Percentiles rank a stretch among this genome's conserved stretches.
Evolutionary conservation across 2,329 filamentous ascomycete genomes (phyloP).

Genomic region (Penicillium digitatum): DNA sequence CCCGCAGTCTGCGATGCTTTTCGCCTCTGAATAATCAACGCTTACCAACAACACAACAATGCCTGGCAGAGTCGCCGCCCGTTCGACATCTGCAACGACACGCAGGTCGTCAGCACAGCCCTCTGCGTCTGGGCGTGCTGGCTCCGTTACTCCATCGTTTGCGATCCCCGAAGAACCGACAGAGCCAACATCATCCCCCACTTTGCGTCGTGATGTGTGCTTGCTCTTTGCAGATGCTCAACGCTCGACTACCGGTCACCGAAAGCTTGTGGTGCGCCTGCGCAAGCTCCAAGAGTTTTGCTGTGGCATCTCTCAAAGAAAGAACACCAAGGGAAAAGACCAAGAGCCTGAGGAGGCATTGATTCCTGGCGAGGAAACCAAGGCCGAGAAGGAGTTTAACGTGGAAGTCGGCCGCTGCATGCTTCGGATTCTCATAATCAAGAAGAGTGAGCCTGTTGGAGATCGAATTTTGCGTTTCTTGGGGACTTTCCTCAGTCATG

Average conservation of each 20-base stretch:
- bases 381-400: constrained; percentile 84
- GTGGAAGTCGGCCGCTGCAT: constrained; percentile 79
- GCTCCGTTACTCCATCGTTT: constrained; percentile 37
- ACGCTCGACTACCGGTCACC: constrained; percentile 80
- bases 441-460: constrained; percentile 85
- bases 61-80: constrained; percentile 41
- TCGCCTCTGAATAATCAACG: constrained; percentile 16
- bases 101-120: constrained; percentile 55
- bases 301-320: constrained; percentile 52
- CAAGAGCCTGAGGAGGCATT: constrained; percentile 48
- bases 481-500: constrained; percentile 76
- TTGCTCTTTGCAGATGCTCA: constrained; percentile 76
- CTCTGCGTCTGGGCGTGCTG: constrained; percentile 83
- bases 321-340: constrained; percentile 45
- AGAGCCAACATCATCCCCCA: constrained; percentile 41
- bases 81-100: constrained; percentile 35
- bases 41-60: constrained; percentile 27
- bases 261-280: constrained; percentile 81
- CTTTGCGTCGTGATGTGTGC: constrained; percentile 69
- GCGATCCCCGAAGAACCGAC: constrained; percentile 61
- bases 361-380: constrained; percentile 55
- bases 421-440: constrained; percentile 75
- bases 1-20: constrained; percentile 21
- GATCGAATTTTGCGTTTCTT: constrained; percentile 83
- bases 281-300: constrained; percentile 89